Conservation (phyloP, 257 asterid species). For the Solanum etuberosum region DNA sequence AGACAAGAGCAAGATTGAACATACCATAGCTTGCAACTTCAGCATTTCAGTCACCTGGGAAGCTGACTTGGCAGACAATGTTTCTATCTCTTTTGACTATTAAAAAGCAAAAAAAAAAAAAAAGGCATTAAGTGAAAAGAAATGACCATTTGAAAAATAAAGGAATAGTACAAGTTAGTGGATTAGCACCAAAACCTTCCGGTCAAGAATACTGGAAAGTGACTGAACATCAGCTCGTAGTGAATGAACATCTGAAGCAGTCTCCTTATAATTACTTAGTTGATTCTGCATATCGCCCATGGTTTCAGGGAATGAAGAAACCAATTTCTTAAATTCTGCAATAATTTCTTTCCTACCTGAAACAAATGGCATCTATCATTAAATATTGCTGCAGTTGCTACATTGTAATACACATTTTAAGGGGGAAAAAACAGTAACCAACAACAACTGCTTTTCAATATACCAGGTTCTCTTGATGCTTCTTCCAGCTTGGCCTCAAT, state of each 20-base stretch:
- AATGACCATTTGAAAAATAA: not conserved
- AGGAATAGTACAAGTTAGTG: not conserved
- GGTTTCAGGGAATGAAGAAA: slow-evolving; percentile 82
- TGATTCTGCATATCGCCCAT: slow-evolving; percentile 90
- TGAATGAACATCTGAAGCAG: slow-evolving; percentile 68
- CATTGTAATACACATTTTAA: not conserved
- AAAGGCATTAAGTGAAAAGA: not conserved
- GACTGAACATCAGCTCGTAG: slow-evolving; percentile 71
- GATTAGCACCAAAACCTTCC: slow-evolving; percentile 41
- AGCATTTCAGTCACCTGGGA: slow-evolving; percentile 60
- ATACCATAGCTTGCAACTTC: slow-evolving; percentile 67
- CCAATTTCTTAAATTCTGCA: slow-evolving; percentile 65
- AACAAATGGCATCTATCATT: slow-evolving; percentile 6
- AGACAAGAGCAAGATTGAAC: slow-evolving; percentile 4
- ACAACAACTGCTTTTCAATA: not conserved
- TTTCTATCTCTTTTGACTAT: slow-evolving; percentile 66
- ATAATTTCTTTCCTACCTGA: slow-evolving; percentile 89
- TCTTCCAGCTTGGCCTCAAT: slow-evolving; percentile 60
- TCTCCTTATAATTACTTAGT: slow-evolving; percentile 63
- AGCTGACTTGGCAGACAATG: slow-evolving; percentile 46
- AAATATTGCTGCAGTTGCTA: not conserved
- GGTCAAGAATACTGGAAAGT: slow-evolving; percentile 46
- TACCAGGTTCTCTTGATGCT: slow-evolving; percentile 81
- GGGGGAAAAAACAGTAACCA: not conserved
- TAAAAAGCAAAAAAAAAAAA: not conserved